Conservation (phyloP, 495 filamentous ascomycete genomes). For the Penicillium atrosanguineum region DNA sequence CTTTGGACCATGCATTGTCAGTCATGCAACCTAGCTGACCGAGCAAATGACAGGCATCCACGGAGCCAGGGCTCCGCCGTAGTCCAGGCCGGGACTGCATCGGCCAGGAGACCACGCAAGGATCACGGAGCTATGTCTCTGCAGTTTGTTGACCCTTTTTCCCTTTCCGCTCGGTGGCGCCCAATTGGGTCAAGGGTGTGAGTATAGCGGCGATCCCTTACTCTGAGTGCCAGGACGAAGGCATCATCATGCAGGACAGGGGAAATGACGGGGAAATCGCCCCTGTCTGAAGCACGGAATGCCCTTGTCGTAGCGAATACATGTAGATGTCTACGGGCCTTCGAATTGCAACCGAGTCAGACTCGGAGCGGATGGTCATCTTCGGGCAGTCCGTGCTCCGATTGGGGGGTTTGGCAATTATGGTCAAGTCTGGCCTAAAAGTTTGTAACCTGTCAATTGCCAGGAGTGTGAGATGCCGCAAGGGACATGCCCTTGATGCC, state of each 20-base stretch:
- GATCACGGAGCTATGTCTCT: constrained; percentile 14
- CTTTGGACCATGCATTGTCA: not conserved
- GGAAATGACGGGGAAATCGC: not conserved
- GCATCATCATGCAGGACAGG: not conserved
- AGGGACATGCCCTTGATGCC: not conserved
- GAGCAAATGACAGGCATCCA: constrained; percentile 1
- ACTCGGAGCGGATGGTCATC: constrained; percentile 1
- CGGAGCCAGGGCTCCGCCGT: constrained; percentile 14
- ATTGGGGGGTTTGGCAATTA: not conserved
- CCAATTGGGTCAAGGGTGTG: not conserved
- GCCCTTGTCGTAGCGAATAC: not conserved
- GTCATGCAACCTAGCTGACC: constrained; percentile 1
- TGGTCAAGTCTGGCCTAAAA: not conserved
- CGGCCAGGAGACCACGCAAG: constrained; percentile 25
- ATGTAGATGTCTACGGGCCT: not conserved
- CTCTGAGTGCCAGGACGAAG: not conserved
- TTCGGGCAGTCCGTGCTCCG: not conserved
- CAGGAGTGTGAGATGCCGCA: not conserved
- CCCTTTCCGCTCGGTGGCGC: not conserved
- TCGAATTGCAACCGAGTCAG: not conserved
- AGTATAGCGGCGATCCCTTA: not conserved
- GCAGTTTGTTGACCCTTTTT: not conserved
- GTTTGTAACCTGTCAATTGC: not conserved
- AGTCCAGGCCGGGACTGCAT: constrained; percentile 7
- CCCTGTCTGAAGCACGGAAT: no score